Conservation (phyloP, 2,329 filamentous ascomycete genomes). For the Juglanconis sp. region DNA sequence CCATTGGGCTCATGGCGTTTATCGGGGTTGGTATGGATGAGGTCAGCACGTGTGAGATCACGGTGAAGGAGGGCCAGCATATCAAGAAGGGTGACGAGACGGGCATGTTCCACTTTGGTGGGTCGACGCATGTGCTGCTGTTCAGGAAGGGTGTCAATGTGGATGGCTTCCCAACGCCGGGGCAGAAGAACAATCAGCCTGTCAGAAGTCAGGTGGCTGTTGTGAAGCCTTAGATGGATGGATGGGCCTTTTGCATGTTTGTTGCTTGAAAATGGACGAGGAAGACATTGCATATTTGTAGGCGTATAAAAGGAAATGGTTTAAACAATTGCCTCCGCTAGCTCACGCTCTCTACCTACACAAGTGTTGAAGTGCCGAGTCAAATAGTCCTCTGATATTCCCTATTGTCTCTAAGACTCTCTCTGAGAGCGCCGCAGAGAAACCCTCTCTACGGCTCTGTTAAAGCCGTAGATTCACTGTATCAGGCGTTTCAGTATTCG, state of each 20-base stretch:
- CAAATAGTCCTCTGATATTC: too few species aligned
- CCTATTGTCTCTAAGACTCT: too few species aligned
- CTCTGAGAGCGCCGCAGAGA: too few species aligned
- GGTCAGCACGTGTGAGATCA: constrained; percentile 70
- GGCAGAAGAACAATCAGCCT: constrained; percentile 36
- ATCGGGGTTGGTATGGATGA: constrained; percentile 75
- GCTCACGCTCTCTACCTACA: too few species aligned
- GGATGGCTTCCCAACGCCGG: constrained; percentile 34
- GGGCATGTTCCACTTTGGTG: constrained; percentile 81
- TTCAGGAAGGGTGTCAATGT: constrained; percentile 57
- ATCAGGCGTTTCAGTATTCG: too few species aligned
- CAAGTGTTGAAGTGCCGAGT: too few species aligned
- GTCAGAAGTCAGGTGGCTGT: constrained; percentile 35
- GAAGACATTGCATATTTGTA: not conserved
- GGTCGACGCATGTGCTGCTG: constrained; percentile 65
- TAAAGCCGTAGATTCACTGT: too few species aligned
- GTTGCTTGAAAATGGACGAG: not conserved
- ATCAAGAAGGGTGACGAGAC: constrained; percentile 68
- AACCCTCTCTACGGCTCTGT: too few species aligned
- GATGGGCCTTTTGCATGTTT: not conserved
- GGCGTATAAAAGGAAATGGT: not conserved
- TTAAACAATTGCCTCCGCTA: not conserved
- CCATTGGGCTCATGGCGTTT: constrained; percentile 67
- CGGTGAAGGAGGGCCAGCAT: constrained; percentile 61
- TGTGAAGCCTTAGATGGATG: constrained; percentile 16